Base-by-base conservation (phyloP, 371 early-diverging fungal genomes). In the Dichotomocladium elegans region DNA sequence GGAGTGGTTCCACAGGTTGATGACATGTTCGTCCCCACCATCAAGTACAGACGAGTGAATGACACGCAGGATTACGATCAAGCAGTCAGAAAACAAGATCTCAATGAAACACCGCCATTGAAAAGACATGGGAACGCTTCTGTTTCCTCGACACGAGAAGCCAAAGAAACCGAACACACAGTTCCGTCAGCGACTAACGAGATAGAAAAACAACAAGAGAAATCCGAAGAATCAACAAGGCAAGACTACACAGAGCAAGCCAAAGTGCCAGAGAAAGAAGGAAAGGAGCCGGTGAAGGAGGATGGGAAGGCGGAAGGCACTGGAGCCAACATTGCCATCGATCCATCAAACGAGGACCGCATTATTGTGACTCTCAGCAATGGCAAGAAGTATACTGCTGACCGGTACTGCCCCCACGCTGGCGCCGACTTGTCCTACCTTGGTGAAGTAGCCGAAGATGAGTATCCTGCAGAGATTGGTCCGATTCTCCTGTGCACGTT, bases 381-480 rank as follows among this genome's bases (percentile, higher is more conserved):
- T 28, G 77, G 77, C 7, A 61, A 59, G 41, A 53, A 68, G 25
- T 74, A 64, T 29, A 57, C 66, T 15, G 66, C 74, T 4, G 74
- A 77, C 51, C 66, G 74, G 24, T 77, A 77, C 45, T 77, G 77
- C 49, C 74, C 77, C n/a, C 77, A 77, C 57, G 74, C 68, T n/a
- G 74, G 74, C 3, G 74, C 74, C 2, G 77, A 77, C 34, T 57
- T 77, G 14, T 55, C 66, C 15, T 63, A 54, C 45, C 63, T 64
- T 34, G 77, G 72, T 7, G 61, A 64, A 49, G 54, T 77, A 6
- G 59, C 58, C 11, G 70, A 72, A 47, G 55, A 65, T 30, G 74
- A 72, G 28, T 77, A 77, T 49, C 70, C 72, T 8, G 68, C 72
- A 12, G 77, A 77, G 15, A 66, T 77, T 47, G 77, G 77, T 0